Evolutionary conservation across 345 rosid genomes (phyloP).

Genomic region (Acer saccharum): DNA sequence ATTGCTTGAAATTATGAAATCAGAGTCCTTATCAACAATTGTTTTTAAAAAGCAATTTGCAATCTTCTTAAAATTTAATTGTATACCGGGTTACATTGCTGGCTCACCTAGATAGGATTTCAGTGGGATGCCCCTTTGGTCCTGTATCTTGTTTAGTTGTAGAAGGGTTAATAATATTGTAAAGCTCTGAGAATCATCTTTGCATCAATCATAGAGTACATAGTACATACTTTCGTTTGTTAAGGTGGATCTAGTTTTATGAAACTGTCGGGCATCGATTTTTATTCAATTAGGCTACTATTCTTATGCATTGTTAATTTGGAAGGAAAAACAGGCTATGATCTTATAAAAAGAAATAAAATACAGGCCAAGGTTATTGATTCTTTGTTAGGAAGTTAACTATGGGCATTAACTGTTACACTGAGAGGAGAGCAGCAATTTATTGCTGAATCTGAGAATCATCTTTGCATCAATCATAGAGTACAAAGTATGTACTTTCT

Average conservation of each 20-base stretch:
- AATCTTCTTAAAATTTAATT: background rate
- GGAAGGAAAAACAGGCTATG: background rate
- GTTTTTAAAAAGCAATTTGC: background rate
- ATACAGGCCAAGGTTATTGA: background rate
- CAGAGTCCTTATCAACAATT: background rate
- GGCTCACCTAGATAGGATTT: background rate
- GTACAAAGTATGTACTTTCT: background rate
- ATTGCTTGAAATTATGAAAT: conserved; percentile 7
- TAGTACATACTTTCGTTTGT: background rate
- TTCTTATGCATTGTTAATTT: background rate
- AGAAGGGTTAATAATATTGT: background rate
- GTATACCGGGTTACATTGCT: background rate
- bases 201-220: background rate
- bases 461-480: background rate
- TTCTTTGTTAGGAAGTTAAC: background rate
- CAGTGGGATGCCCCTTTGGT: background rate
- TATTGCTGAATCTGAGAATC: background rate
- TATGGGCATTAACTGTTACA: background rate
- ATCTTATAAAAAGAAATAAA: background rate
- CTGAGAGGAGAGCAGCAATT: background rate
- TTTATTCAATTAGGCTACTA: background rate
- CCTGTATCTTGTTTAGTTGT: background rate
- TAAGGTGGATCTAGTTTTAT: background rate
- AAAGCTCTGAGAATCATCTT: background rate
- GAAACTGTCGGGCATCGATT: background rate